Conservation (phyloP, 179 eudicot genomes). For the Actinidia arguta region DNA sequence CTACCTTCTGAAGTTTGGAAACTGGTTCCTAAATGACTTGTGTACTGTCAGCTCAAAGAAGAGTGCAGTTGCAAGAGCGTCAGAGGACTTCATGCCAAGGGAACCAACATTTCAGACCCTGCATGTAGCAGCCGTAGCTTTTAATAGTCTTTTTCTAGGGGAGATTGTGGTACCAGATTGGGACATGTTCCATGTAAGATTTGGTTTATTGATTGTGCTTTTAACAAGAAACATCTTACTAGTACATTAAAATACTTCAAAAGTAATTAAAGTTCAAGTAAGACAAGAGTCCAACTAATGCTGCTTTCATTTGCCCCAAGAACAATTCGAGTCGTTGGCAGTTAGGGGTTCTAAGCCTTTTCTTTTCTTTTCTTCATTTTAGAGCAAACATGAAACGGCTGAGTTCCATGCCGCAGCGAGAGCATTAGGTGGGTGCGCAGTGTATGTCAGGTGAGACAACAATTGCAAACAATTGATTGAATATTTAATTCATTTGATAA, state of each 20-base stretch:
- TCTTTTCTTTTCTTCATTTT: conserved; percentile 11
- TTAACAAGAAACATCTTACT: background rate
- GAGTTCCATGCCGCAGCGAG: conserved; percentile 82
- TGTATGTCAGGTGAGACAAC: conserved; percentile 72
- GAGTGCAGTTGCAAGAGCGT: conserved; percentile 79
- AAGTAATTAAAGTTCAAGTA: background rate
- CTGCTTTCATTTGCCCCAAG: background rate
- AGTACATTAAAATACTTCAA: background rate
- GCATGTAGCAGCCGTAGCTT: conserved; percentile 75
- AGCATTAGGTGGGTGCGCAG: conserved; percentile 77
- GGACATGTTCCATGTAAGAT: conserved; percentile 91
- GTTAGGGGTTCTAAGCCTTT: conserved; percentile 7
- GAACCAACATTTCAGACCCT: conserved; percentile 71
- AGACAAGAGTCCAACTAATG: background rate
- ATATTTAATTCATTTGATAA: background rate
- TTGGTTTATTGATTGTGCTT: background rate
- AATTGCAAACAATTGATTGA: background rate
- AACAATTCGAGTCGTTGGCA: background rate
- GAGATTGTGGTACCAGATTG: conserved; percentile 91
- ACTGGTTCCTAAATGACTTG: background rate
- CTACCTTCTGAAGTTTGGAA: background rate
- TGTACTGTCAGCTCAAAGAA: conserved; percentile 50
- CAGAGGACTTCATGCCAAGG: conserved; percentile 85
- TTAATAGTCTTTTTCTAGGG: conserved; percentile 77
- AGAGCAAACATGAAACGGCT: conserved; percentile 77